Evolutionary conservation across 1,139 yeast species (phyloP).

Genomic region (Candida mesenterica): DNA sequence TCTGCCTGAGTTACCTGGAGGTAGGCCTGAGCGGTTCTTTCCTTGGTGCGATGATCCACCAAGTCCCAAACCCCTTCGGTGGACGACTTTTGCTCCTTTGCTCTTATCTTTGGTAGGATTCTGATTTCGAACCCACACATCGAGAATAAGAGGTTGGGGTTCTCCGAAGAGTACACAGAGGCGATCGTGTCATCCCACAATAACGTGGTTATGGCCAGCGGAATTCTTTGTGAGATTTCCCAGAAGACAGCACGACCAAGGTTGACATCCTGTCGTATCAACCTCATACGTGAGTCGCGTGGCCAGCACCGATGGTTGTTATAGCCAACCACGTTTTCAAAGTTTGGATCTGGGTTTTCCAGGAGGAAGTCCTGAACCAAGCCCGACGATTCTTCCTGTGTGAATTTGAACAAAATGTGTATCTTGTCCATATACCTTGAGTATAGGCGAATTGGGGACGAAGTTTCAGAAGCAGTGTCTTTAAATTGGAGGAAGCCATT

Average conservation of each 20-base stretch:
- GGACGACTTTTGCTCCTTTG: conserved; percentile 45
- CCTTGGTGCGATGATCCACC: conserved; percentile 67
- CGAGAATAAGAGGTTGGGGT: conserved; percentile 81
- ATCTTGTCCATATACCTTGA: conserved; percentile 81
- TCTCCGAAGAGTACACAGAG: conserved; percentile 86
- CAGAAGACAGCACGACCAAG: conserved; percentile 90
- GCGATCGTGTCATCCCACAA: conserved; percentile 83
- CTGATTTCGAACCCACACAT: conserved; percentile 97
- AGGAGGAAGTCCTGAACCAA: conserved; percentile 71
- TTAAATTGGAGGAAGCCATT: conserved; percentile 76
- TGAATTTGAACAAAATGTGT: conserved; percentile 75
- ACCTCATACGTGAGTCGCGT: conserved; percentile 82
- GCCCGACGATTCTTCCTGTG: conserved; percentile 65
- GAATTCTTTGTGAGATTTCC: conserved; percentile 82
- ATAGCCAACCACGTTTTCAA: conserved; percentile 83
- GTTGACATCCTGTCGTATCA: conserved; percentile 89
- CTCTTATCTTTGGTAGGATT: conserved; percentile 71
- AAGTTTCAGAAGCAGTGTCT: conserved; percentile 54
- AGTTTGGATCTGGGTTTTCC: conserved; percentile 90
- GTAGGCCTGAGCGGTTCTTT: conserved; percentile 86
- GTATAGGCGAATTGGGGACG: conserved; percentile 75
- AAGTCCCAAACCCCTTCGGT: conserved; percentile 93
- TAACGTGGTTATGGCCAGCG: conserved; percentile 67
- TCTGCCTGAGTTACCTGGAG: conserved; percentile 81
- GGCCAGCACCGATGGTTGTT: conserved; percentile 96